Conservation (phyloP, 208 protist species). For the Crithidia fasciculata region DNA sequence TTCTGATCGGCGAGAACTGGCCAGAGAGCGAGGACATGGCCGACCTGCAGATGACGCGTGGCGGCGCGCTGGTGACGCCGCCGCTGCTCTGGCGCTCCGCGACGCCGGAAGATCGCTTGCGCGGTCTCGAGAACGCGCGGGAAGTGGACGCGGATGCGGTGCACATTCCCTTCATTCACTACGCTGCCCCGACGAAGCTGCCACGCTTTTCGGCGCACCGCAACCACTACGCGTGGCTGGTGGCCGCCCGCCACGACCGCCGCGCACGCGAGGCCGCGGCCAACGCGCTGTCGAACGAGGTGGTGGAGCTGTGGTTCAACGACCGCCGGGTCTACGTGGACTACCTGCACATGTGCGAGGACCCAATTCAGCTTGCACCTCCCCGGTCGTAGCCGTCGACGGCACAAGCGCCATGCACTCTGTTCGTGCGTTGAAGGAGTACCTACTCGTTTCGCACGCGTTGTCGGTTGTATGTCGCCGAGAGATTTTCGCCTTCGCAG, state of each 20-base stretch:
- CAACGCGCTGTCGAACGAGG: conserved; percentile 19
- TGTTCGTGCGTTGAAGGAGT: too few species aligned
- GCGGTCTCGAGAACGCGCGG: conserved; percentile 12
- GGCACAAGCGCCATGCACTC: too few species aligned
- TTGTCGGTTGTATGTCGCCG: too few species aligned
- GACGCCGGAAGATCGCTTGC: conserved; percentile 15
- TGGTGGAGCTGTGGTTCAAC: conserved; percentile 38
- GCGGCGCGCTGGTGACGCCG: conserved; percentile 24
- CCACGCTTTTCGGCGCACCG: conserved; percentile 24
- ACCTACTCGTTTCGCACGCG: too few species aligned
- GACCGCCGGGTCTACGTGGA: conserved; percentile 23
- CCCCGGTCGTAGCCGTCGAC: neutral
- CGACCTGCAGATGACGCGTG: conserved; percentile 9
- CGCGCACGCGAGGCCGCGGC: conserved; percentile 20
- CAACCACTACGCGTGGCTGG: conserved; percentile 34
- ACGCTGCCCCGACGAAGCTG: conserved; percentile 30
- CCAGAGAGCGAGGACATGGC: neutral
- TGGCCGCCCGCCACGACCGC: conserved; percentile 33
- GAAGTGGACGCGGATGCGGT: conserved; percentile 19
- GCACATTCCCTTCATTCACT: conserved; percentile 34
- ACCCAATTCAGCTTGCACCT: conserved; percentile 9
- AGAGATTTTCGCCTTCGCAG: too few species aligned
- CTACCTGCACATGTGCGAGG: conserved; percentile 30
- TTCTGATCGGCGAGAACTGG: conserved; percentile 23
- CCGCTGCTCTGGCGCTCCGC: conserved; percentile 37